Base-by-base conservation (phyloP, 805 yeast species). In the Saturnispora halmiae region DNA sequence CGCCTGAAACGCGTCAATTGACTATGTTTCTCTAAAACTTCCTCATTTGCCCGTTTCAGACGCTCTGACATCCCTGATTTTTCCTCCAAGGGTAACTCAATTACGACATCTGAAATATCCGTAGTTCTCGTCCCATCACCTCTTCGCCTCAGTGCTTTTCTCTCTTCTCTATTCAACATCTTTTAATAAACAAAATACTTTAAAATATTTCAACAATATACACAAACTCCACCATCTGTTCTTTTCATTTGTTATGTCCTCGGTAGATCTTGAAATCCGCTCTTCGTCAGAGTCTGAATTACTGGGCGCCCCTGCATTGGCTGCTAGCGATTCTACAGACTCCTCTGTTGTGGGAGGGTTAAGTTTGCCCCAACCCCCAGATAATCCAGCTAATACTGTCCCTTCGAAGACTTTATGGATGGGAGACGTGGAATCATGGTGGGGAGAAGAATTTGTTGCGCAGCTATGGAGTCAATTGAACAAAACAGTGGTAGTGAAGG, bases 381-480 rank as follows among this genome's bases (percentile, higher is more conserved):
- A 64, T 31, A 66, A 69, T 32, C 70, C 73, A 2, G 66, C 74
- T 3, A 69, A 70, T 34, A 64, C 70, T 2, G 64, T 59, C 6
- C 66, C 71, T 11, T 86, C 94, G 20, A 69, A 81, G 45, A 82
- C 94, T 1, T 62, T 82, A 25, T 82, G 94, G 94, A 82, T 82
- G 94, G 94, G 94, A 9, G 92, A 82, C 58, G 64, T 82, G 49
- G 90, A 82, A 54, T 85, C 90, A 1, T 75, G 81, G 74, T 73
- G 81, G 52, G 85, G 79, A 54, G 92, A 82, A 55, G 65, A 62
- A 3, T 74, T 75, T 19, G 64, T 75, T 13, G 65, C 68, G 37
- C 63, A 75, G 34, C 65, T 84, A 58, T 81, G 87, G 86, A 65
- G 66, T 24, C 61, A 71, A 20, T 51, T 77, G 38, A 69, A 72